phyloP scores from a whole-genome alignment of 2,329 filamentous ascomycete species.

The Colletotrichum liaoningense region DNA sequence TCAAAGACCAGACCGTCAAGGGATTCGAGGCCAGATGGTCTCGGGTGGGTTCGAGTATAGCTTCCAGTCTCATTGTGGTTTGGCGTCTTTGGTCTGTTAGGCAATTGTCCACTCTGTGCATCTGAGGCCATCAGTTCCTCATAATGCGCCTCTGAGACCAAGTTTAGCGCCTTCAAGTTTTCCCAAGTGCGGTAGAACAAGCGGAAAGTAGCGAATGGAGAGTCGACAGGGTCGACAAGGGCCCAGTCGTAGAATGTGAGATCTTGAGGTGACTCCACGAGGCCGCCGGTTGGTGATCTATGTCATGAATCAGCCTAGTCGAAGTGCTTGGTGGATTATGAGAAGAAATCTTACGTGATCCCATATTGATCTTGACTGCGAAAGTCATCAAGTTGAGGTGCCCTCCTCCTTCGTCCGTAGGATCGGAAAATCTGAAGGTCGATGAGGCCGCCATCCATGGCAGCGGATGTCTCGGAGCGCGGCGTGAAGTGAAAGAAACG shows the following conservation, averaged over 20 bases:
- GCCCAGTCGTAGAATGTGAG: conserved; percentile 64
- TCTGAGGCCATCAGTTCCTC: conserved; percentile 30
- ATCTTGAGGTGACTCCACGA: conserved; percentile 63
- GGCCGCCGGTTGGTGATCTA: conserved; percentile 64
- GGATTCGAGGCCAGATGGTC: not conserved
- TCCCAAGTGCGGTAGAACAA: conserved; percentile 68
- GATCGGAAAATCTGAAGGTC: conserved; percentile 65
- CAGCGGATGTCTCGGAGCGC: conserved; percentile 50
- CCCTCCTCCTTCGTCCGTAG: conserved; percentile 55
- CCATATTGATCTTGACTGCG: conserved; percentile 62
- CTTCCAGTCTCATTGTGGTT: too few species aligned
- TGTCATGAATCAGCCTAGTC: conserved; percentile 25
- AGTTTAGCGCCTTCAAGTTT: conserved; percentile 58
- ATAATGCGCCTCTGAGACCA: conserved; percentile 50
- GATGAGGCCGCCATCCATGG: conserved; percentile 66
- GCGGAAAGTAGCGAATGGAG: conserved; percentile 63
- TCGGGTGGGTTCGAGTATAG: not conserved
- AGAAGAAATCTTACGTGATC: conserved; percentile 58
- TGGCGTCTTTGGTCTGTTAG: not conserved
- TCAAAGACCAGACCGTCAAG: conserved; percentile 13
- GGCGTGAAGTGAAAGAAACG: conserved; percentile 63
- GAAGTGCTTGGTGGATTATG: not conserved
- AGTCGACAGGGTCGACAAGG: conserved; percentile 62
- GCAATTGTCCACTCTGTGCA: not conserved
- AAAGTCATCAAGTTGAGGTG: conserved; percentile 55